Conservation (phyloP, 805 yeast species). For the Candida silvatica region DNA sequence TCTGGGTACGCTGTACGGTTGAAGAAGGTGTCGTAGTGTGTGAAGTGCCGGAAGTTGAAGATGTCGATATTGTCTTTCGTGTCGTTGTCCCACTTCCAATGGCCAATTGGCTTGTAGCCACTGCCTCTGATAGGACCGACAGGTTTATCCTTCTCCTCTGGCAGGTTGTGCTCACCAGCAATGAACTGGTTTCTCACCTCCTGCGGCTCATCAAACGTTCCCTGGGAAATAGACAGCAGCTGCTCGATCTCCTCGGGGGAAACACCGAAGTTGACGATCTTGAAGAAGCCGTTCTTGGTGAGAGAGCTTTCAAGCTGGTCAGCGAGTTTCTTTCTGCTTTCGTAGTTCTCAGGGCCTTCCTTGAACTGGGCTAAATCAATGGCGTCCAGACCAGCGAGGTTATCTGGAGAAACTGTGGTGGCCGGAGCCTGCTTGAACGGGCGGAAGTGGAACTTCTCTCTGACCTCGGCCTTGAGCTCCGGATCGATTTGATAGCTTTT, state of each 20-base stretch:
- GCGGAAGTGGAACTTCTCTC: constrained; percentile 21
- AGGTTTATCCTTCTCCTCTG: constrained; percentile 20
- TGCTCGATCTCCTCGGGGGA: constrained; percentile 23
- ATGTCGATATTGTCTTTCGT: constrained; percentile 35
- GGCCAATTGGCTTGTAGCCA: constrained; percentile 40
- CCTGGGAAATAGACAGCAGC: constrained; percentile 31
- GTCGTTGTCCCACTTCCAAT: constrained; percentile 37
- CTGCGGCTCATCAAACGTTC: constrained; percentile 30
- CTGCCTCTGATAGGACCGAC: constrained; percentile 38
- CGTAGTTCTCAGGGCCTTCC: constrained; percentile 17
- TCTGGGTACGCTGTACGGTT: constrained; percentile 29
- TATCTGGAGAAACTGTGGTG: constrained; percentile 9
- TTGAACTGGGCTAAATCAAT: constrained; percentile 31
- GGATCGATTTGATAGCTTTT: background rate
- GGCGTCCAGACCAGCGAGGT: constrained; percentile 22
- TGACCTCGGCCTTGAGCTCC: constrained; percentile 5
- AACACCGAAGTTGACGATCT: constrained; percentile 32
- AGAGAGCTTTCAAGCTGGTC: constrained; percentile 29
- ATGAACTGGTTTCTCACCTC: constrained; percentile 28
- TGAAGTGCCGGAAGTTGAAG: constrained; percentile 33
- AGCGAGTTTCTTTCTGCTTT: constrained; percentile 26
- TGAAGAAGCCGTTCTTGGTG: constrained; percentile 35
- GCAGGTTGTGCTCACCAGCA: constrained; percentile 25
- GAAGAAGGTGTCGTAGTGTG: constrained; percentile 25
- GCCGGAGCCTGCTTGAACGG: constrained; percentile 23